Evolutionary conservation across 1,139 yeast species (phyloP).

Genomic region (Debaryomyces coudertii): DNA sequence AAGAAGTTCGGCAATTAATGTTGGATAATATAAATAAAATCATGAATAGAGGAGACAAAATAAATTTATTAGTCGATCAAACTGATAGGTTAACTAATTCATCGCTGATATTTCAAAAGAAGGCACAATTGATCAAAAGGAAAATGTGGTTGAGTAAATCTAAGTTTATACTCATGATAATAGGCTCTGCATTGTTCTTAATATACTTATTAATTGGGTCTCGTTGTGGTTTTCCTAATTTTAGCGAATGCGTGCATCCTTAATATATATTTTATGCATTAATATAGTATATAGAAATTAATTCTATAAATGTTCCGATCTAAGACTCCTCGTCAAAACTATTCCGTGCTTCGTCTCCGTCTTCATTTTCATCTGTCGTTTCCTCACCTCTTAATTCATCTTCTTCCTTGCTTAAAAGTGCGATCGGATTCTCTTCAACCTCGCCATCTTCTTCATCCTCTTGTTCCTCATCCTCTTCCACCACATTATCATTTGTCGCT

Average conservation of each 20-base stretch:
- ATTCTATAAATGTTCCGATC: slow-evolving; percentile 2
- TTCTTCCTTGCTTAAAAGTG: slow-evolving; percentile 24
- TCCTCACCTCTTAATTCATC: slow-evolving; percentile 24
- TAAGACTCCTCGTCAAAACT: slow-evolving; percentile 11
- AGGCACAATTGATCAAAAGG: slow-evolving; percentile 66
- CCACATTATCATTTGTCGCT: slow-evolving; percentile 11
- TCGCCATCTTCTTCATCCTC: slow-evolving; percentile 21
- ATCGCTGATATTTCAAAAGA: slow-evolving; percentile 71
- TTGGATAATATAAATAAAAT: slow-evolving; percentile 70
- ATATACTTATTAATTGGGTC: slow-evolving; percentile 49
- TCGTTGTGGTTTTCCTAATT: slow-evolving; percentile 56
- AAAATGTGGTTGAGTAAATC: slow-evolving; percentile 68
- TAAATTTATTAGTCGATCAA: slow-evolving; percentile 74
- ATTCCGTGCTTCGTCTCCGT: slow-evolving; percentile 18
- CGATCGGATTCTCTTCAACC: slow-evolving; percentile 26
- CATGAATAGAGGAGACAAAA: slow-evolving; percentile 79
- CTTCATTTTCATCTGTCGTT: slow-evolving; percentile 28
- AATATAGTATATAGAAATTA: slow-evolving; percentile 5
- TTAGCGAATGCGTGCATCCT: slow-evolving; percentile 29
- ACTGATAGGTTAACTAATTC: slow-evolving; percentile 74
- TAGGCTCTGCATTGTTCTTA: slow-evolving; percentile 29
- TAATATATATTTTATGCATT: slow-evolving; percentile 5
- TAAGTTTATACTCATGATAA: slow-evolving; percentile 41
- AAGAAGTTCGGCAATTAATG: slow-evolving; percentile 62
- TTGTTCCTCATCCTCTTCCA: slow-evolving; percentile 21